Evolutionary conservation across 2,329 filamentous ascomycete genomes (phyloP).

Genomic region (Aureobasidium vineae): DNA sequence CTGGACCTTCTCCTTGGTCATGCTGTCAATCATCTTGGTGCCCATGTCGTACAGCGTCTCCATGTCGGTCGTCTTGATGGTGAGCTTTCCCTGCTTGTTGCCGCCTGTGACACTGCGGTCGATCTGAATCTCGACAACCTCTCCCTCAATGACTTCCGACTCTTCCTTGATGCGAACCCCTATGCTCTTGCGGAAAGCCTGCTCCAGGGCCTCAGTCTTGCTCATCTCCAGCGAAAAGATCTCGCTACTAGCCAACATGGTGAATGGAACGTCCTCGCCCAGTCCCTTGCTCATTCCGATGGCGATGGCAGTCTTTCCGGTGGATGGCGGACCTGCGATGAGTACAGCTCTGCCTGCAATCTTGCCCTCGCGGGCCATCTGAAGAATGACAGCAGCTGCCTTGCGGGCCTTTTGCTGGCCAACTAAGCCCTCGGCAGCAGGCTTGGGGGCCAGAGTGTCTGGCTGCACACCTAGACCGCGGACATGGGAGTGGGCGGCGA

Average conservation of each 20-base stretch:
- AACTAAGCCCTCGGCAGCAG: conserved; percentile 85
- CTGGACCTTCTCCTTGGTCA: conserved; percentile 99
- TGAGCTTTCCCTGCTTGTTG: conserved; percentile 98
- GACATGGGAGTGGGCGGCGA: conserved; percentile 97
- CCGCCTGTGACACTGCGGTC: conserved; percentile 94
- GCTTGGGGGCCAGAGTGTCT: conserved; percentile 83
- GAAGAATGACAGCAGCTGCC: conserved; percentile 90
- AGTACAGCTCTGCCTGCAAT: conserved; percentile 93
- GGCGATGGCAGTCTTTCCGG: conserved; percentile 96
- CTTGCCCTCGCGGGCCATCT: conserved; percentile 99
- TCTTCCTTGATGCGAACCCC: conserved; percentile 98
- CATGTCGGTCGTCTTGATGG: conserved; percentile 99
- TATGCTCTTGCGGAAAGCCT: conserved; percentile 98
- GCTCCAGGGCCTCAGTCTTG: conserved; percentile 96
- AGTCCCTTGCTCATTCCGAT: conserved; percentile 99
- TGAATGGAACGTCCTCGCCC: conserved; percentile 92
- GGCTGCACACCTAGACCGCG: conserved; percentile 90
- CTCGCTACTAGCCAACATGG: conserved; percentile 90
- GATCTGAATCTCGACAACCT: conserved; percentile 98
- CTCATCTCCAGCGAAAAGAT: conserved; percentile 99
- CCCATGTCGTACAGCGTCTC: conserved; percentile 99
- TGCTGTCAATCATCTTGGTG: conserved; percentile 98
- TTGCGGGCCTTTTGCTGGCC: conserved; percentile 96
- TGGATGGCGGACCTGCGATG: conserved; percentile 93
- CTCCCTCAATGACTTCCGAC: conserved; percentile 98